Conservation (phyloP, 257 asterid species). For the Haberlea rhodopensis region DNA sequence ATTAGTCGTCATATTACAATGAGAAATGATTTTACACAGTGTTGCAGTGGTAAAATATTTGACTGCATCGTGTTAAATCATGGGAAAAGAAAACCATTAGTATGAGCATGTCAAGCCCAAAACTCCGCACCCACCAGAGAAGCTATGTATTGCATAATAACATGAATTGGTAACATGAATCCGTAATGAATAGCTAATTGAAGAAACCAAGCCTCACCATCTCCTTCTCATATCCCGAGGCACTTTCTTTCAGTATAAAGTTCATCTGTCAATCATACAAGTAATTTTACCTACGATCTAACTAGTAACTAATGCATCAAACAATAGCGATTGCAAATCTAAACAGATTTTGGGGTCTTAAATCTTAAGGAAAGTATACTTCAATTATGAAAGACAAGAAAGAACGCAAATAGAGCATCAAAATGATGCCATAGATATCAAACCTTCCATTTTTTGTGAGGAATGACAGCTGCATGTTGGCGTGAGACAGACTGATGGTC, state of each 20-base stretch:
- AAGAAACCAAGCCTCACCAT: slow-evolving; percentile 6
- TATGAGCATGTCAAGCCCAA: no score
- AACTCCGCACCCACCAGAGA: no score
- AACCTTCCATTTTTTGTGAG: slow-evolving; percentile 93
- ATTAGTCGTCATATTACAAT: background rate
- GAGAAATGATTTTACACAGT: slow-evolving; percentile 3
- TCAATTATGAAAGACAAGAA: slow-evolving; percentile 7
- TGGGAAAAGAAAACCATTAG: slow-evolving; percentile 10
- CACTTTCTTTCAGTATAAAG: background rate
- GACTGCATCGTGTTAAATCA: background rate
- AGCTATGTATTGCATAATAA: slow-evolving; percentile 3
- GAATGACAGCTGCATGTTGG: slow-evolving; percentile 91
- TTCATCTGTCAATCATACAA: slow-evolving; percentile 1
- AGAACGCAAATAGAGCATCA: slow-evolving; percentile 2
- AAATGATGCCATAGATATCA: slow-evolving; percentile 11
- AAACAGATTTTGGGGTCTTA: background rate
- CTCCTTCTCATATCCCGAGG: background rate
- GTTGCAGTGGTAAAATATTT: background rate
- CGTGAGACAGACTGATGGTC: slow-evolving; percentile 99
- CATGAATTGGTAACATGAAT: no score
- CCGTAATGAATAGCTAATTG: background rate
- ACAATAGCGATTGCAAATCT: background rate
- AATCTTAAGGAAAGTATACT: slow-evolving; percentile 10
- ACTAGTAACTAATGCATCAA: no score
- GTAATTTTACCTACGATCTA: slow-evolving; percentile 15